Percentiles rank a stretch among this genome's conserved stretches.
phyloP scores from a whole-genome alignment of 169 alveolate species.

The Ichthyophthirius multifiliis region DNA sequence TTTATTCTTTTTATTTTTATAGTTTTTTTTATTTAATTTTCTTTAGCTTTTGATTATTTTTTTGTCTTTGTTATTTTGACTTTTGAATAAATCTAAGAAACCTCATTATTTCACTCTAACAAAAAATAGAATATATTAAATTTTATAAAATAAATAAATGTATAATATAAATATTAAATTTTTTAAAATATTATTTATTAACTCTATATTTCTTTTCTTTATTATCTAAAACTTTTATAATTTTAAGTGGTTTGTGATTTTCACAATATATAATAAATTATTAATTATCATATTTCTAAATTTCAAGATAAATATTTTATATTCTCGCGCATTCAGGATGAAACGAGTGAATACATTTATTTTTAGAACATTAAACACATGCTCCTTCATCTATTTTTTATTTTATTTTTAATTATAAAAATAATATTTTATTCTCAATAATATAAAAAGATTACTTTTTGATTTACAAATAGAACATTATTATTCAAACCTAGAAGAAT shows the following conservation, averaged over 20 bases:
- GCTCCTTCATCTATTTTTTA: constrained; percentile 27
- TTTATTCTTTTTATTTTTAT: no score
- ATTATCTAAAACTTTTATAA: constrained; percentile 27
- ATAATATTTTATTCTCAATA: no score
- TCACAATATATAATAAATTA: constrained; percentile 30
- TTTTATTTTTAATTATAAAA: not conserved
- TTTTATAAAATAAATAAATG: no score
- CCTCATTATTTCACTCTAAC: not conserved
- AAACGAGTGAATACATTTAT: constrained; percentile 38
- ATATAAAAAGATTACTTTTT: no score
- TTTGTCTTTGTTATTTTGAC: not conserved
- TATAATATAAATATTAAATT: no score
- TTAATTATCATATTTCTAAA: not conserved
- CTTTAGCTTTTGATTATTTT: no score
- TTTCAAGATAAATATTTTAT: constrained; percentile 17
- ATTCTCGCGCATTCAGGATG: constrained; percentile 57
- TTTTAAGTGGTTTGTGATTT: constrained; percentile 27
- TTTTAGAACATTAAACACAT: constrained; percentile 46
- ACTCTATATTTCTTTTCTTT: constrained; percentile 36
- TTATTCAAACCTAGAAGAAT: constrained; percentile 26
- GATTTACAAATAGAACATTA: constrained; percentile 38
- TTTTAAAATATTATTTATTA: not conserved
- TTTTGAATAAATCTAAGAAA: not conserved
- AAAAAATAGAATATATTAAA: not conserved
- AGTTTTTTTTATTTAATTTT: no score